Percentiles rank a stretch among this genome's conserved stretches.
phyloP scores from a whole-genome alignment of 768 basidiomycete species.

The Hygrophoropsis aurantiaca region DNA sequence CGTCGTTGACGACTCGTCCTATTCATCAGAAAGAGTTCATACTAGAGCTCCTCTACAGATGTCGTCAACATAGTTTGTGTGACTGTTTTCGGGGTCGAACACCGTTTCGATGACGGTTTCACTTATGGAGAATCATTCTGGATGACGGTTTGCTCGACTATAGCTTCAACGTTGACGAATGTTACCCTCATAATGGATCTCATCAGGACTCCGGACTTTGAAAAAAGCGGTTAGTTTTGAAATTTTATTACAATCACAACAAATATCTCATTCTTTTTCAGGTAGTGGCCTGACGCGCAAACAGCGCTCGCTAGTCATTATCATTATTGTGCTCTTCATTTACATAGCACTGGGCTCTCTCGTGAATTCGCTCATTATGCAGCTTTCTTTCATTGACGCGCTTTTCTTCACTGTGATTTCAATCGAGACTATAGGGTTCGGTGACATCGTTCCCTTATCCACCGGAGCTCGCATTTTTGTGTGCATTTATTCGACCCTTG shows the following conservation, averaged over 20 bases:
- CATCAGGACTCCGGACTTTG: conserved; percentile 58
- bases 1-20: no score
- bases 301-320: conserved; percentile 77
- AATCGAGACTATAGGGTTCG: conserved; percentile 75
- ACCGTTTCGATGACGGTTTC: conserved; percentile 64
- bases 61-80: conserved; percentile 64
- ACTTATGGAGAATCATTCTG: conserved; percentile 73
- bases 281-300: conserved; percentile 80
- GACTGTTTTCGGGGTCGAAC: conserved; percentile 59
- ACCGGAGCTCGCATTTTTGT: conserved; percentile 58
- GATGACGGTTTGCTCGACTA: conserved; percentile 76
- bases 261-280: conserved; percentile 22
- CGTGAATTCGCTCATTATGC: conserved; percentile 47
- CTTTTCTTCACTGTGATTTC: conserved; percentile 78
- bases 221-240: conserved; percentile 50
- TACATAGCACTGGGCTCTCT: conserved; percentile 77
- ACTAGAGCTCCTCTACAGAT: conserved; percentile 41
- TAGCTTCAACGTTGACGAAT: conserved; percentile 64
- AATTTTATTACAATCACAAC: background rate
- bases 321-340: conserved; percentile 69
- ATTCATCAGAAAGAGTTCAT: background rate
- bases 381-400: conserved; percentile 65
- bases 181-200: conserved; percentile 66
- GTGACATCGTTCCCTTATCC: conserved; percentile 63
- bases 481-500: conserved; percentile 56